phyloP scores from a whole-genome alignment of 2,329 filamentous ascomycete species.

The Aspergillus ibericus region DNA sequence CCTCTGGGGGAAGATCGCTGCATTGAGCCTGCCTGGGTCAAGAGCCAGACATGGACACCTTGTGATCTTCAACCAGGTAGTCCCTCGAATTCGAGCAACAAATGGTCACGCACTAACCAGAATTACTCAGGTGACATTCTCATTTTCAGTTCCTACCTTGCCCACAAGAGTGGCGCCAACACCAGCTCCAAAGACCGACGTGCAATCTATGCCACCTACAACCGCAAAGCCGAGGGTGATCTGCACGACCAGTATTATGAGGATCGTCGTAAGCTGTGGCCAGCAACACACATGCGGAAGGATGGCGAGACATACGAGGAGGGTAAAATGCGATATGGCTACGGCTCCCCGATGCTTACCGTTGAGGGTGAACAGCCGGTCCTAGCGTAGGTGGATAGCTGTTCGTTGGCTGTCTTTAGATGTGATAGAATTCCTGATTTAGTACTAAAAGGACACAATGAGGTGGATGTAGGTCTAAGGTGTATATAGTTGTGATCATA shows the following conservation, averaged over 20 bases:
- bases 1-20: constrained; percentile 36
- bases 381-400: not conserved
- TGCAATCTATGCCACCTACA: constrained; percentile 48
- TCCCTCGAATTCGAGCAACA: not conserved
- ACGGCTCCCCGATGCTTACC: constrained; percentile 42
- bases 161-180: constrained; percentile 41
- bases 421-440: too few relatives aligned
- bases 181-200: constrained; percentile 35
- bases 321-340: constrained; percentile 37
- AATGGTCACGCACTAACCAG: not conserved
- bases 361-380: constrained; percentile 23
- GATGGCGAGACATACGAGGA: constrained; percentile 36
- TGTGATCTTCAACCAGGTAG: constrained; percentile 38
- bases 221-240: constrained; percentile 41
- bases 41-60: constrained; percentile 35
- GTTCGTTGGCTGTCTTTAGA: too few relatives aligned
- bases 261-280: constrained; percentile 43
- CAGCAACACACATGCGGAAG: constrained; percentile 42
- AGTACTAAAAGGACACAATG: not conserved
- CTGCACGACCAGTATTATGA: constrained; percentile 46
- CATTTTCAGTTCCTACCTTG: constrained; percentile 43
- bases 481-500: too few relatives aligned
- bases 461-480: not conserved
- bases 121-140: constrained; percentile 34
- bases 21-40: constrained; percentile 38